Percentiles rank a stretch among this genome's conserved stretches.
phyloP scores from a whole-genome alignment of 176 grass and related monocot genomes.

The Microstegium vimineum region DNA sequence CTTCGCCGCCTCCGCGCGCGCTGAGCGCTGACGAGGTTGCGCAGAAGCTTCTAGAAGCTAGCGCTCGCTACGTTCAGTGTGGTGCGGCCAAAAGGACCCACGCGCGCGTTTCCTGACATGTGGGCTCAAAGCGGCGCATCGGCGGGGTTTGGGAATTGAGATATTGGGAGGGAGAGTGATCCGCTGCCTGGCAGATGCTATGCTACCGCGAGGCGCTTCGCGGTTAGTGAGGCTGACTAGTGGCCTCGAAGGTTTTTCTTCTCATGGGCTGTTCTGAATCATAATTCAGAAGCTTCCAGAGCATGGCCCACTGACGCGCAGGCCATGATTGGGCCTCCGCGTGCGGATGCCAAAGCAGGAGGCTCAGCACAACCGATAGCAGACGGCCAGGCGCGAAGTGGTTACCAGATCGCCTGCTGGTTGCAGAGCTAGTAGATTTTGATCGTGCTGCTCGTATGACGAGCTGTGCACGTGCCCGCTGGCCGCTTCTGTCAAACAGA shows the following conservation, averaged over 20 bases:
- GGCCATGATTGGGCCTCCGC: background rate
- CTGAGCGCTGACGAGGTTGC: background rate
- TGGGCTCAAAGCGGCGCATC: background rate
- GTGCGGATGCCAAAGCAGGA: background rate
- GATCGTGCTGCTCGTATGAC: background rate
- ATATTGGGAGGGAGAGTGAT: background rate
- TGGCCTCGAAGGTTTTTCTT: background rate
- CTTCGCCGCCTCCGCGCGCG: too few relatives aligned
- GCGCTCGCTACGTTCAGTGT: background rate
- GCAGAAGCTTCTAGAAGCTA: conserved; percentile 26
- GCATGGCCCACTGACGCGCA: background rate
- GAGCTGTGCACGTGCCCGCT: background rate
- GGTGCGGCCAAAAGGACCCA: background rate
- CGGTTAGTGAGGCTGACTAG: background rate
- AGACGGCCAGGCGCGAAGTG: background rate
- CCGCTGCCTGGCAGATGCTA: background rate
- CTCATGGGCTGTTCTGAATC: background rate
- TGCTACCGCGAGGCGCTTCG: background rate
- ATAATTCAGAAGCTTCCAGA: background rate
- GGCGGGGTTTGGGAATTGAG: background rate
- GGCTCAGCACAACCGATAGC: background rate
- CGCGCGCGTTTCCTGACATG: background rate
- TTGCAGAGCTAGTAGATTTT: background rate
- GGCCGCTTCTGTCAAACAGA: background rate
- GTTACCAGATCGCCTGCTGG: background rate